Percentiles rank a stretch among this genome's conserved stretches.
phyloP scores from a whole-genome alignment of 169 alveolate genomes.

The Cryptosporidium parvum region DNA sequence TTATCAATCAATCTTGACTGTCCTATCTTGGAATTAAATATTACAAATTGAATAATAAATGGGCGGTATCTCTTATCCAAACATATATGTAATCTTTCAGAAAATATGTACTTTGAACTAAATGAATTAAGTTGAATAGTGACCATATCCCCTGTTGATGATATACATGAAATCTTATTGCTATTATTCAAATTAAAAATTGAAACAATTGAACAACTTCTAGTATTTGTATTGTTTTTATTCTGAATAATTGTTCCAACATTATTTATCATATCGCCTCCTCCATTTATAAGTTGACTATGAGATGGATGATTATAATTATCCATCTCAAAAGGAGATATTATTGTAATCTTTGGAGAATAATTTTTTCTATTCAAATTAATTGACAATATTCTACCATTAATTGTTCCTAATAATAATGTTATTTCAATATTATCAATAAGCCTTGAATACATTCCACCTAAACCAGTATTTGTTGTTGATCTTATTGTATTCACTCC shows the following conservation, averaged over 20 bases:
- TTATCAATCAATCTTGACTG: constrained; percentile 23
- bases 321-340: constrained; percentile 57
- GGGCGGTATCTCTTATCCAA: constrained; percentile 59
- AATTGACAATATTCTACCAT: constrained; percentile 36
- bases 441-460: background rate
- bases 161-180: constrained; percentile 37
- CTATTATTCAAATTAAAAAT: constrained; percentile 24
- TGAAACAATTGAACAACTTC: constrained; percentile 67
- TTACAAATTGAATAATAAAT: constrained; percentile 51
- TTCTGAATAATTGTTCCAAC: background rate
- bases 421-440: background rate
- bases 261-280: background rate
- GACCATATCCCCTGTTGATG: constrained; percentile 69
- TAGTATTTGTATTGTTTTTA: background rate
- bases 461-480: background rate
- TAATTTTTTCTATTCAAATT: constrained; percentile 5
- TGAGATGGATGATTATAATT: background rate
- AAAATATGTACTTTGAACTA: constrained; percentile 4
- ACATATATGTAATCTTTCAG: constrained; percentile 60
- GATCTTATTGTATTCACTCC: background rate
- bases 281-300: background rate
- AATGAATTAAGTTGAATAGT: constrained; percentile 11
- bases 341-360: constrained; percentile 11
- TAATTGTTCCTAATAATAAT: constrained; percentile 42
- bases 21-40: constrained; percentile 37